Evolutionary conservation across 352 stramenopile species (phyloP).

Genomic region (Phytopythium cucurbitacearum): DNA sequence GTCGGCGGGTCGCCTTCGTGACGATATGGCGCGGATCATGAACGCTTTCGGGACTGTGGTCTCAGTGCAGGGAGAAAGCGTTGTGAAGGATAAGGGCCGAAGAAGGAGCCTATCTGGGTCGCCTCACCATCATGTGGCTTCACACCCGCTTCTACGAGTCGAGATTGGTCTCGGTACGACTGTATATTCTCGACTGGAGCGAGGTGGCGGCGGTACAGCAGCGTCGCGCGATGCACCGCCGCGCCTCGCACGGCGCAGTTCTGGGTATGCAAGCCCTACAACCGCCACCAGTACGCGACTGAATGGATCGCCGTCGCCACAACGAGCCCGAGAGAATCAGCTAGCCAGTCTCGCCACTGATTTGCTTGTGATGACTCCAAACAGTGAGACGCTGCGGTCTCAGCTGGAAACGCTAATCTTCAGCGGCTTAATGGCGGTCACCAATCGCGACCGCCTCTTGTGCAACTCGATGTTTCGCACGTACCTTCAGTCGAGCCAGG

Average conservation of each 20-base stretch:
- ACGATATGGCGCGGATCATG: conserved; percentile 42
- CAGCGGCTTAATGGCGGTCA: conserved; percentile 60
- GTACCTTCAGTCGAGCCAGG: conserved; percentile 55
- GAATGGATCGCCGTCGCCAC: not conserved
- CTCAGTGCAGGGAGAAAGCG: not conserved
- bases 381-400: conserved; percentile 44
- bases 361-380: conserved; percentile 45
- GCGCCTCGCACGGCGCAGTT: conserved; percentile 14
- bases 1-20: conserved; percentile 36
- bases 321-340: not conserved
- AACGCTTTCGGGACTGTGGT: not conserved
- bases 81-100: not conserved
- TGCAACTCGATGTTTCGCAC: conserved; percentile 59
- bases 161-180: conserved; percentile 38
- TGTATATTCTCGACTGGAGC: not conserved
- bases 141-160: conserved; percentile 61
- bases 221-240: not conserved
- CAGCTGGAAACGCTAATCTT: conserved; percentile 71
- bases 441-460: conserved; percentile 56
- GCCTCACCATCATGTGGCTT: no score
- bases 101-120: not conserved
- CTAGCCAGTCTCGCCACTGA: conserved; percentile 11
- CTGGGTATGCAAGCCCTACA: conserved; percentile 11
- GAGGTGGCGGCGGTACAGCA: not conserved
- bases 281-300: not conserved